These are phyloP conservation scores for Petunia secreta DNA, from an alignment of 257 asterid species.

Conservation along the genomic window DNA sequence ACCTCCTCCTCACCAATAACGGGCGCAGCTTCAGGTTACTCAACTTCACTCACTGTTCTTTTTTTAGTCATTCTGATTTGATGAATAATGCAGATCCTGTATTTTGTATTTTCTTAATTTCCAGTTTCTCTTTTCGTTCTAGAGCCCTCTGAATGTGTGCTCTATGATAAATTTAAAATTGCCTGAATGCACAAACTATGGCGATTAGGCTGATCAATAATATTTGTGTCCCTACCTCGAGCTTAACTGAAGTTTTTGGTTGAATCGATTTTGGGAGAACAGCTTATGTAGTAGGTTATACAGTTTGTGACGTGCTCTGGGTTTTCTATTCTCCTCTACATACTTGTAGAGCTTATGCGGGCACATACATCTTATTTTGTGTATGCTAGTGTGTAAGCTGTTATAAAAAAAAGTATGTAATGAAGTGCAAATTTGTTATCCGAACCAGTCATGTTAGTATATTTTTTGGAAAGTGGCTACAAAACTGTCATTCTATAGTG, in stretches of 20 bases:
- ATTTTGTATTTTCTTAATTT: not conserved
- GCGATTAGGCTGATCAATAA: not conserved
- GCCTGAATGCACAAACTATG: slow-evolving; percentile 2
- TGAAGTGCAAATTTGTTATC: not conserved
- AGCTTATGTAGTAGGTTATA: not conserved
- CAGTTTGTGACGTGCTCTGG: not conserved
- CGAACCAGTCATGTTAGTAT: not conserved
- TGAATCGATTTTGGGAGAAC: not conserved
- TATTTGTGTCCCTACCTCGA: slow-evolving; percentile 11
- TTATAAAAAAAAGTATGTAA: not conserved
- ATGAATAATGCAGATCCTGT: not conserved
- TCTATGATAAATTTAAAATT: not conserved
- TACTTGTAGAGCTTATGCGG: slow-evolving; percentile 14
- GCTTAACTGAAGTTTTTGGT: not conserved
- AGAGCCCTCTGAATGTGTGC: not conserved
- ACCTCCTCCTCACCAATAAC: slow-evolving; percentile 84
- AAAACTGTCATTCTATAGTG: not conserved
- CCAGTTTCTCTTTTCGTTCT: slow-evolving; percentile 14
- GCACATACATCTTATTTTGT: not conserved
- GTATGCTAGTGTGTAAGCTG: not conserved
- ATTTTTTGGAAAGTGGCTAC: not conserved
- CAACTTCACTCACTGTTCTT: slow-evolving; percentile 37
- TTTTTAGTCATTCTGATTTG: not conserved
- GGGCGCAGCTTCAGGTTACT: slow-evolving; percentile 96
- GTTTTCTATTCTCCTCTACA: not conserved